Evolutionary conservation across 768 basidiomycete genomes (phyloP), one percentile per base, ranked within the genome.

Genomic region (Calocybe indica): DNA sequence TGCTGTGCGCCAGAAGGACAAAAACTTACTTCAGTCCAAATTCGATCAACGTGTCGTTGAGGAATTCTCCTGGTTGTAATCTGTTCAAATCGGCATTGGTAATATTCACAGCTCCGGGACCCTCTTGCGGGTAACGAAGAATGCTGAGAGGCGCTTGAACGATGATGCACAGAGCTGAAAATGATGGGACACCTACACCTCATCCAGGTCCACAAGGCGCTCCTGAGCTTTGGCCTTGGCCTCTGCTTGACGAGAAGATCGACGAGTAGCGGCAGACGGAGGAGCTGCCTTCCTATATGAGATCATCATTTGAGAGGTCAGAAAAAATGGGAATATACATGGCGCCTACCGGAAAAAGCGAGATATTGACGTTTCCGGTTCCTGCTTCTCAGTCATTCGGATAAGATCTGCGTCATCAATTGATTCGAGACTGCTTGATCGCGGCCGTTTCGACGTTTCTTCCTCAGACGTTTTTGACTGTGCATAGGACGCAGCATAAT

Each of bases 31-130:
- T 94, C 32, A 99, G 73, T 3, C 92, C 94, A 55, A 94, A 96
- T 60, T 99, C 96, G 30, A 98, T 93, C 33, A 99, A 69, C 0
- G 91, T 96, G 67, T 99, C 96, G 60, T 99, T 99, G 41, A 99
- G 73, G 62, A 85, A 98, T 62, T 95, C 90, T 31, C 81, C 82
- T 0, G 85, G 83, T 43, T 79, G 67, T 31, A 97, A 63, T 7
- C 95, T 82, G 46, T 71, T 71, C 28, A 85, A 64, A 57, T 98
- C 96, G 15, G 82, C 84, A 36, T 78, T 75, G 10, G 85, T 93
- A 56, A 99, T 78, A 52, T 84, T 87, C 35, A 98, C 80, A 2
- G 85, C 84, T 6, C 89, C 88, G 11, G 79, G 75, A 3, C 78
- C 74, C 12, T 75, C 75, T 38, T 75, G 78, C 28, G 90, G 90